A percentile compares a stretch with the other conserved stretches of the same genome.
Evolutionary conservation across 2,329 filamentous ascomycete species (phyloP).

Genomic region (Hymenoscyphus occultus): DNA sequence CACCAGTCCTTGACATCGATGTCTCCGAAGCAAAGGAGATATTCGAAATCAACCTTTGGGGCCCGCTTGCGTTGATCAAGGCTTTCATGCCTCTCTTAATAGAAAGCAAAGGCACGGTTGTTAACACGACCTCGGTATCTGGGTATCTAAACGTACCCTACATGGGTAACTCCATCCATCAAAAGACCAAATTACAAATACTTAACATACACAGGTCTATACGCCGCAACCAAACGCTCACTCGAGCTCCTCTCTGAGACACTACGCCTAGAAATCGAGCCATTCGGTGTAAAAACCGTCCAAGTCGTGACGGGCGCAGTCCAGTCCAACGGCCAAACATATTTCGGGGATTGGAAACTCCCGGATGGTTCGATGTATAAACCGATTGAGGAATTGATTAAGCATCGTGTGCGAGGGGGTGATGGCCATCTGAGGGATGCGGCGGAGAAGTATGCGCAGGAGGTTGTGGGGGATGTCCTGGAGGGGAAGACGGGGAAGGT

Average conservation of each 20-base stretch:
- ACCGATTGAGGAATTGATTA: conserved; percentile 10
- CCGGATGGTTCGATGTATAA: conserved; percentile 15
- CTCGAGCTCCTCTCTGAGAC: conserved; percentile 14
- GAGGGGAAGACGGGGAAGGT: conserved; percentile 9
- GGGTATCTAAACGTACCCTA: conserved; percentile 9
- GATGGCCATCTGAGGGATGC: conserved; percentile 7
- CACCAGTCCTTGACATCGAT: conserved; percentile 36
- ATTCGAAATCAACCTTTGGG: conserved; percentile 36
- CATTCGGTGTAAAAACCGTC: conserved; percentile 19
- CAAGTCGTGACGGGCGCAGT: conserved; percentile 18
- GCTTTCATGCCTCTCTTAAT: conserved; percentile 28
- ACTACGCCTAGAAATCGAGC: conserved; percentile 20
- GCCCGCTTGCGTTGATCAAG: conserved; percentile 31
- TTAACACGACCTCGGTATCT: conserved; percentile 41
- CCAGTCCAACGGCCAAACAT: conserved; percentile 17
- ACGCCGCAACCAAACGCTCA: conserved; percentile 8
- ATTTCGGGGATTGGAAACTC: conserved; percentile 11
- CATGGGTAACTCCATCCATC: conserved; percentile 3
- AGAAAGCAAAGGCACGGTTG: conserved; percentile 38
- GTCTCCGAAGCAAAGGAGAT: conserved; percentile 28
- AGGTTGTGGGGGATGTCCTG: conserved; percentile 8
- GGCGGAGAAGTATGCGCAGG: conserved; percentile 7
- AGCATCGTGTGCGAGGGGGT: not conserved
- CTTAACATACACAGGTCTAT: conserved; percentile 6
- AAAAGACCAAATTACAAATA: too few relatives aligned